Evolutionary conservation across 345 rosid species (phyloP).

Genomic region (Anastatica hierochuntica): DNA sequence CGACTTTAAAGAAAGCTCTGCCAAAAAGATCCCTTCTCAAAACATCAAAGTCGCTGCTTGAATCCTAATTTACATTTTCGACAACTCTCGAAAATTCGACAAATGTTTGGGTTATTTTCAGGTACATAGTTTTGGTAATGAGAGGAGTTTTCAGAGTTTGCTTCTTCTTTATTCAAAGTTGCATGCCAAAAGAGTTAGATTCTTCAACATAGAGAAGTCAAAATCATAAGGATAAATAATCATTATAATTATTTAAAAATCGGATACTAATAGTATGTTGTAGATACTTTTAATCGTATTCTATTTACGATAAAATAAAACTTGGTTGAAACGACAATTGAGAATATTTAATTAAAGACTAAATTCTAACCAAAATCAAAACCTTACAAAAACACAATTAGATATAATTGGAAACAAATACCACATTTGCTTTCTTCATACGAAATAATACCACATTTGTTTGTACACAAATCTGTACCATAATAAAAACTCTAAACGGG

Average conservation of each 20-base stretch:
- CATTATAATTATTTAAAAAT: too few relatives aligned
- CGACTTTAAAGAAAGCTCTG: slow-evolving; percentile 37
- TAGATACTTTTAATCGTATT: too few relatives aligned
- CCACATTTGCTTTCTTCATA: too few relatives aligned
- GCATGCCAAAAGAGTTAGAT: background rate
- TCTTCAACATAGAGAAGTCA: too few relatives aligned
- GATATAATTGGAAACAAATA: too few relatives aligned
- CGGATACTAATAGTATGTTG: background rate
- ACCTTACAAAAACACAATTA: too few relatives aligned
- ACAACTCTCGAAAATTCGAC: background rate
- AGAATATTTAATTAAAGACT: background rate
- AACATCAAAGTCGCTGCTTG: slow-evolving; percentile 33
- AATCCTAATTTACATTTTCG: background rate
- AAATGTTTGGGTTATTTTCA: background rate
- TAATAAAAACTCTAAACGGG: too few relatives aligned
- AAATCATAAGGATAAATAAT: too few relatives aligned
- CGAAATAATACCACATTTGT: too few relatives aligned
- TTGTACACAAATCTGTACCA: too few relatives aligned
- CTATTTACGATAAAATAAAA: background rate
- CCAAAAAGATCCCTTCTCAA: slow-evolving; percentile 22
- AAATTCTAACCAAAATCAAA: too few relatives aligned
- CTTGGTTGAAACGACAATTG: background rate
- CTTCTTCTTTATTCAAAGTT: background rate
- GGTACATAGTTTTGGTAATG: slow-evolving; percentile 15
- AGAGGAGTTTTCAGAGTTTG: background rate